A percentile compares a stretch with the other conserved stretches of the same genome.
These are phyloP conservation scores for Phlegmacium glaucopus DNA, from an alignment of 768 basidiomycete species.

Conservation along the genomic window DNA sequence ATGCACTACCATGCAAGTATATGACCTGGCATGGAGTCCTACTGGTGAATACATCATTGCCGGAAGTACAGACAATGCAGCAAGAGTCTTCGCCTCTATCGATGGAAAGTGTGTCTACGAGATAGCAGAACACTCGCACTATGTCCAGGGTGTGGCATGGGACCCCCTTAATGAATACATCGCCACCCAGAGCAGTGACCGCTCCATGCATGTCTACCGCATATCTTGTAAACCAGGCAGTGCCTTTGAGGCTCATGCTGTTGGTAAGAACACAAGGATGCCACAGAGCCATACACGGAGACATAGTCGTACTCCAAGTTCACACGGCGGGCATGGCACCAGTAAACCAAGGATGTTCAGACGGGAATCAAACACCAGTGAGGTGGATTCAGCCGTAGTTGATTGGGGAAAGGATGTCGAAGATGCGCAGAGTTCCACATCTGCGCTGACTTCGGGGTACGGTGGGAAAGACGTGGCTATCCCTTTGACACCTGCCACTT, in stretches of 20 bases:
- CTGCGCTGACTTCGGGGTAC: constrained; percentile 9
- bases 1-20: constrained; percentile 93
- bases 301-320: constrained; percentile 58
- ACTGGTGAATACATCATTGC: constrained; percentile 91
- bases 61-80: constrained; percentile 96
- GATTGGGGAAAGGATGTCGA: constrained; percentile 38
- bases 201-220: constrained; percentile 92
- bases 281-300: constrained; percentile 67
- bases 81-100: constrained; percentile 71
- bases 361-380: constrained; percentile 71
- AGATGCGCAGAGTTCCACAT: constrained; percentile 26
- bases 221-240: constrained; percentile 80
- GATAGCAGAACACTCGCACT: constrained; percentile 92
- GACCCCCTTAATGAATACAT: constrained; percentile 97
- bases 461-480: constrained; percentile 27
- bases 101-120: constrained; percentile 87
- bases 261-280: constrained; percentile 85
- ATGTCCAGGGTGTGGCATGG: constrained; percentile 99
- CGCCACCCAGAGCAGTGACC: constrained; percentile 94
- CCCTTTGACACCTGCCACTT: constrained; percentile 64
- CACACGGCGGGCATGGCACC: constrained; percentile 30
- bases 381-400: constrained; percentile 56
- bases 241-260: constrained; percentile 84
- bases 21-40: constrained; percentile 97
- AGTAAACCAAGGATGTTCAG: constrained; percentile 58